These are phyloP conservation scores for Hymenoscyphus fructigenus DNA, from an alignment of 2,329 filamentous ascomycete species.

Conservation along the genomic window DNA sequence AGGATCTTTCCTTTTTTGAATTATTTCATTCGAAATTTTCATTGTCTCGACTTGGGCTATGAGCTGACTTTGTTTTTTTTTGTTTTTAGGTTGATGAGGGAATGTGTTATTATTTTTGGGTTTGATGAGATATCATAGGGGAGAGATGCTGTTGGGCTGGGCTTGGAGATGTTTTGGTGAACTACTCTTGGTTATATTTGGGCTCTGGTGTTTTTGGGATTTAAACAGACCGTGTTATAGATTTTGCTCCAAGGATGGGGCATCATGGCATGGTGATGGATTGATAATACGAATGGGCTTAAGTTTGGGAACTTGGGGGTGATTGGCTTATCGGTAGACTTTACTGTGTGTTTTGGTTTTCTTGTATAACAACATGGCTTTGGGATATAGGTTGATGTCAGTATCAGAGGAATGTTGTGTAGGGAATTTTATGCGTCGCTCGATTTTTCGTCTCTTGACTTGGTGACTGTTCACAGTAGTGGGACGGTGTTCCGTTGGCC, in stretches of 20 bases:
- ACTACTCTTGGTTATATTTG: background rate
- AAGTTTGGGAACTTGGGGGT: background rate
- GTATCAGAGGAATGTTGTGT: background rate
- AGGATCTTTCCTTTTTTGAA: background rate
- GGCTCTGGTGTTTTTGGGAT: background rate
- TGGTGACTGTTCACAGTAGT: background rate
- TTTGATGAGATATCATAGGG: background rate
- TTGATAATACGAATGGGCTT: background rate
- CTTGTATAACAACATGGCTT: background rate
- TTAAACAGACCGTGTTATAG: background rate
- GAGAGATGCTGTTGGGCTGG: background rate
- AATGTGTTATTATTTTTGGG: background rate
- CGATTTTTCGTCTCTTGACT: background rate
- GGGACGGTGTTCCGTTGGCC: background rate
- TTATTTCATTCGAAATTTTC: background rate
- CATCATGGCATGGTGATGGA: background rate
- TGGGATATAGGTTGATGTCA: background rate
- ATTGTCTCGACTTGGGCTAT: background rate
- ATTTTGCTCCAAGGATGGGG: background rate
- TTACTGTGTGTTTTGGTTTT: background rate
- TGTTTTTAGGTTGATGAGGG: background rate
- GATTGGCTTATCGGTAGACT: background rate
- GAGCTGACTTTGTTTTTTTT: background rate
- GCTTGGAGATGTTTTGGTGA: background rate
- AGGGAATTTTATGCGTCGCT: background rate